phyloP scores from a whole-genome alignment of 2,329 filamentous ascomycete genomes.

The Fusarium papillatum region DNA sequence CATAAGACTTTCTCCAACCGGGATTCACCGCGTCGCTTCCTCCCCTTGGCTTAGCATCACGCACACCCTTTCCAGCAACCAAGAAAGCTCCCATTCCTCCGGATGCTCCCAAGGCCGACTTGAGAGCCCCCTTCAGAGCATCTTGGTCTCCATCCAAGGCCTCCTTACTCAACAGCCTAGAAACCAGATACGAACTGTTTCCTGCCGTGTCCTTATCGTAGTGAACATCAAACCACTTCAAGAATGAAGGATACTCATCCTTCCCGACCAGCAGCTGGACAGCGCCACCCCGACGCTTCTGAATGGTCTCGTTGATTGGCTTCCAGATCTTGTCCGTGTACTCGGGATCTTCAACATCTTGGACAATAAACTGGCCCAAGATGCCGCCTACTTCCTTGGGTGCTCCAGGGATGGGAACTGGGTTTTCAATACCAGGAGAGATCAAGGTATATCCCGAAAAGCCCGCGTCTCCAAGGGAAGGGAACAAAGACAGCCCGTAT shows the following conservation, averaged over 20 bases:
- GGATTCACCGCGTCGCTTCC: constrained; percentile 63
- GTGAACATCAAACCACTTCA: constrained; percentile 53
- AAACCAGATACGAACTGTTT: constrained; percentile 53
- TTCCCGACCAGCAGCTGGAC: constrained; percentile 32
- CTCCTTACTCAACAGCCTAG: constrained; percentile 57
- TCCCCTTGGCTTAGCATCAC: constrained; percentile 57
- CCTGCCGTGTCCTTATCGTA: constrained; percentile 54
- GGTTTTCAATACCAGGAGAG: constrained; percentile 49
- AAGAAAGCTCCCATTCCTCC: constrained; percentile 52
- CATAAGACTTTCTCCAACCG: constrained; percentile 62
- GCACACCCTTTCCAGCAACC: constrained; percentile 59
- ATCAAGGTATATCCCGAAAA: constrained; percentile 64
- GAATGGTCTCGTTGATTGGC: constrained; percentile 53
- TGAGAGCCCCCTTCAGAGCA: constrained; percentile 52
- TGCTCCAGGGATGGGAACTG: constrained; percentile 49
- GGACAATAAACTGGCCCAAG: constrained; percentile 49
- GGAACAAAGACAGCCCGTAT: constrained; percentile 60
- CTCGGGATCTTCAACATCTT: constrained; percentile 49
- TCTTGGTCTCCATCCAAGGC: constrained; percentile 46
- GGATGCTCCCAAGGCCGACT: constrained; percentile 46
- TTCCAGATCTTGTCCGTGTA: constrained; percentile 47
- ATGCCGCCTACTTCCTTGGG: constrained; percentile 52
- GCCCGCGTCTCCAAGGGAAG: constrained; percentile 62
- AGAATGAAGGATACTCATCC: constrained; percentile 49
- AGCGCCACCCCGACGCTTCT: constrained; percentile 51